Evolutionary conservation across 2,329 filamentous ascomycete genomes (phyloP), one percentile per base, ranked within the genome.

Genomic region (Penicillium crustosum): DNA sequence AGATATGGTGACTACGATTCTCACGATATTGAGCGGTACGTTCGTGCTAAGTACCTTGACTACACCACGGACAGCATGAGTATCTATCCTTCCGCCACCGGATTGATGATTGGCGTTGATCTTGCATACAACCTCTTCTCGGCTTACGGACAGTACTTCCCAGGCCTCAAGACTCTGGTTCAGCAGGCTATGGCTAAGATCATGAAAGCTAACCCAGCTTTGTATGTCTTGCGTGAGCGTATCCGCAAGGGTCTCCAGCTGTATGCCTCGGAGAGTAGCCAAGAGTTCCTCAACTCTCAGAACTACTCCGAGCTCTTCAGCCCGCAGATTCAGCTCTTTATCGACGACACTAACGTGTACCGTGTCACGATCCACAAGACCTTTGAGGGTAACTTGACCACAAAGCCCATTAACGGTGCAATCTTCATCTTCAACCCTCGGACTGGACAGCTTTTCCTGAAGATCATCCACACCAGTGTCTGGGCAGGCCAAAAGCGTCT

Each of bases 391-490:
- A 99, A 99, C 73, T 82, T 99, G 85, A 99, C 94, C 0, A 99
- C 94, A 2, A 99, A 99, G 78, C 94, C 94, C 4, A 99, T 99
- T 83, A 99, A 99, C 75, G 94, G 94, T 73, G 94, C 95, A 45
- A 97, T 99, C 74, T 99, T 99, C 82, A 99, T 99, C 73, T 97
- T 99, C 85, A 99, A 99, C 74, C 94, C 95, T n/a, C 87, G 93
- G 58, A 99, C 94, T 52, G 94, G 94, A 50, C 94, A 99, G 72
- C 79, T 99, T 39, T 99, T 99, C 86, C 78, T 99, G 72, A 99
- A 99, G 83, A 97, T 99, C 68, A 99, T 99, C 66, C 95, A 99
- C 78, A 99, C 94, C 1, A 97, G 93, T 71, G 95, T 99, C 29
- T 99, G 94, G 94, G 94, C 94, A 51, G 94, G 94, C 54, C 94